These are phyloP conservation scores for Dendrobium officinale DNA, from an alignment of 106 monocot species.

Conservation along the genomic window DNA sequence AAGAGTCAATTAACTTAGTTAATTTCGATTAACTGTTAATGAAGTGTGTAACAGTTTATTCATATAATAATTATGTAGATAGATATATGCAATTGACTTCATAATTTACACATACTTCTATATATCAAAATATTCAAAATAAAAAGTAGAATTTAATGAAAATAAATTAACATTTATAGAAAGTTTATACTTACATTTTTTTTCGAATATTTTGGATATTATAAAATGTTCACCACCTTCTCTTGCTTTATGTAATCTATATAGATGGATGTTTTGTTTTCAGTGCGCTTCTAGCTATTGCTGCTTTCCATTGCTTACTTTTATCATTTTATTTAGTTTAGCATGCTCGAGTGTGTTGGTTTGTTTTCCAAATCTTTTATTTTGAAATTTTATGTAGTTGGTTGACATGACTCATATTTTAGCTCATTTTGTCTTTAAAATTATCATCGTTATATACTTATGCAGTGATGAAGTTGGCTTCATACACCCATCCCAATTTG, in stretches of 20 bases:
- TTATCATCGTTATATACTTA: slow-evolving; percentile 1
- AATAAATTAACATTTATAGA: too few relatives aligned
- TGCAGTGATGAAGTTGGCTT: slow-evolving; percentile 80
- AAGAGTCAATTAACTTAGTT: too few relatives aligned
- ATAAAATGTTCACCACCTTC: neutral
- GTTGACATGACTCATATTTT: neutral
- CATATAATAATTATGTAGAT: too few relatives aligned
- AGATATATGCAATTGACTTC: too few relatives aligned
- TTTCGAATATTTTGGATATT: too few relatives aligned
- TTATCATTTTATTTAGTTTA: neutral
- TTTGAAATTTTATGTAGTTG: neutral
- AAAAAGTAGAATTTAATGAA: too few relatives aligned
- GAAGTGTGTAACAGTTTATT: too few relatives aligned
- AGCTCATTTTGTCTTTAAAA: slow-evolving; percentile 1
- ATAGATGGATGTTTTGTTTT: neutral
- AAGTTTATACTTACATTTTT: too few relatives aligned
- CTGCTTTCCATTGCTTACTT: neutral
- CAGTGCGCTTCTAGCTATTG: neutral
- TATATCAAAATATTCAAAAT: too few relatives aligned
- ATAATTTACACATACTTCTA: too few relatives aligned
- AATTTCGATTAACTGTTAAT: too few relatives aligned
- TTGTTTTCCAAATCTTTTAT: neutral
- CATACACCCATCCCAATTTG: slow-evolving; percentile 61
- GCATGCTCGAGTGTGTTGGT: neutral
- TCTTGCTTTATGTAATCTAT: neutral